phyloP scores from a whole-genome alignment of 108 stramenopile species.

The Cyclotella kingstonii region DNA sequence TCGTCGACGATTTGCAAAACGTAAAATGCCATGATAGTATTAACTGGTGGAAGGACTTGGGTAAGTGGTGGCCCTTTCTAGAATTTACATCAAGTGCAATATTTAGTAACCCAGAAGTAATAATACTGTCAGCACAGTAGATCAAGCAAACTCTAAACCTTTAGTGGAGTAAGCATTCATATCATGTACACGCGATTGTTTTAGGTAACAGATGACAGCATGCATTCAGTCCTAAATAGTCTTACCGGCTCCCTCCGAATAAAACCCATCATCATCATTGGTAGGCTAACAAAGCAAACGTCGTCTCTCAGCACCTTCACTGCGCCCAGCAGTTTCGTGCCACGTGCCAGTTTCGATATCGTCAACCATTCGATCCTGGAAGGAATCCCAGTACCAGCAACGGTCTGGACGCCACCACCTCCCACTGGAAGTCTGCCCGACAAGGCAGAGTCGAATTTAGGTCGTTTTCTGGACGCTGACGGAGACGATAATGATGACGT shows the following conservation, averaged over 20 bases:
- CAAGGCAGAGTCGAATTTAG: background rate
- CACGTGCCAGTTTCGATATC: constrained; percentile 63
- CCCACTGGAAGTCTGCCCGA: constrained; percentile 55
- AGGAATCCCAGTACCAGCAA: constrained; percentile 19
- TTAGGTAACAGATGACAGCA: background rate
- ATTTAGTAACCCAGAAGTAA: background rate
- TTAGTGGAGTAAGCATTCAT: background rate
- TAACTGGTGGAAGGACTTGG: constrained; percentile 44
- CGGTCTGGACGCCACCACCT: constrained; percentile 64
- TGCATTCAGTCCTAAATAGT: background rate
- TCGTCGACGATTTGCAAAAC: constrained; percentile 60
- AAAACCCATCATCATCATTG: constrained; percentile 77
- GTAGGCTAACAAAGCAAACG: constrained; percentile 66
- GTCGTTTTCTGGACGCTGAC: background rate
- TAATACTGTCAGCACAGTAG: background rate
- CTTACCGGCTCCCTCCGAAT: constrained; percentile 42
- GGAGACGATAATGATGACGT: background rate
- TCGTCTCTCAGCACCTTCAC: constrained; percentile 68
- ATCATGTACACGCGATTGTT: background rate
- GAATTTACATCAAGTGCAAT: background rate
- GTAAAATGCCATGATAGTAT: constrained; percentile 57
- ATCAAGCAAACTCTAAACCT: background rate
- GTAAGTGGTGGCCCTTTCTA: constrained; percentile 42
- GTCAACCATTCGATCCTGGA: constrained; percentile 70
- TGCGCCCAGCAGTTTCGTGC: constrained; percentile 63